phyloP scores from a whole-genome alignment of 2,329 filamentous ascomycete genomes.

The Trichoderma pleuroti region DNA sequence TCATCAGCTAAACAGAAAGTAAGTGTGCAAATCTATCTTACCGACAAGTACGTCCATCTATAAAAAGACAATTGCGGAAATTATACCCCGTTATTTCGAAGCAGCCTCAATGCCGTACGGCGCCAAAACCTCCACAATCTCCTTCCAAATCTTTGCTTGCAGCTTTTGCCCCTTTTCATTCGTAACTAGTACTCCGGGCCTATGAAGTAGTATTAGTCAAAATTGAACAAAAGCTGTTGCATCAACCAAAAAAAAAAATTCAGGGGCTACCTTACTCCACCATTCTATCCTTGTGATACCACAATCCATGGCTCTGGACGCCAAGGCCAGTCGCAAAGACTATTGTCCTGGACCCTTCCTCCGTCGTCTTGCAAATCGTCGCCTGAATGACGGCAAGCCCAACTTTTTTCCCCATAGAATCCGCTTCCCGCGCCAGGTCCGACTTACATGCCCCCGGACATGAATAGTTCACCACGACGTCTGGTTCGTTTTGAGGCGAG shows the following conservation, averaged over 20 bases:
- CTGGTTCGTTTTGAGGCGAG: not conserved
- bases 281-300: not conserved
- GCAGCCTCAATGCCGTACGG: not conserved
- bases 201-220: not conserved
- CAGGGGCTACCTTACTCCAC: not conserved
- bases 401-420: not conserved
- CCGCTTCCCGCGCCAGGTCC: not conserved
- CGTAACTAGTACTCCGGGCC: not conserved
- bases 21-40: not conserved
- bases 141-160: constrained; percentile 3
- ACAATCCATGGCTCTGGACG: not conserved
- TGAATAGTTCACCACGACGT: not conserved
- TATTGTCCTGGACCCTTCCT: not conserved
- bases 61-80: not conserved
- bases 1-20: not conserved
- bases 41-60: not conserved
- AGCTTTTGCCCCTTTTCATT: not conserved
- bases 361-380: constrained; percentile 3
- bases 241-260: not conserved
- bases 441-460: constrained; percentile 5
- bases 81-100: not conserved
- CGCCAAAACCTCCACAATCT: not conserved
- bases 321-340: not conserved
- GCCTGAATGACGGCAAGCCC: not conserved
- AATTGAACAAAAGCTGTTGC: not conserved